Evolutionary conservation across 441 rosid species (phyloP), one percentile per base, ranked within the genome.

Genomic region (Flueggea neowawraea): DNA sequence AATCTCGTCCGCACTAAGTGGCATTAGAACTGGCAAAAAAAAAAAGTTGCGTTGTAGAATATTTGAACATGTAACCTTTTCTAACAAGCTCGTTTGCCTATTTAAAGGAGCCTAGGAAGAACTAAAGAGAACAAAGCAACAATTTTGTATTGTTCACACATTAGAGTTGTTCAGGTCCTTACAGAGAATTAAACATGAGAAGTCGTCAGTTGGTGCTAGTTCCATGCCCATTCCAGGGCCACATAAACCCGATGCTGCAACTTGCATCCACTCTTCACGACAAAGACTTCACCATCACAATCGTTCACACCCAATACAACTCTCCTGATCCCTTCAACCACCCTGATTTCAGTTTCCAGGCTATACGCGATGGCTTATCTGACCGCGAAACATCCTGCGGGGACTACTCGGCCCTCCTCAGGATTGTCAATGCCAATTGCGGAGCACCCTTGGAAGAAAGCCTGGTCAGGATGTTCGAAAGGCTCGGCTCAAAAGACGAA

Each of bases 191-290:
- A 22, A 22, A 22, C 28, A 22, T 22, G 28, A 22, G 28, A 22
- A 22, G 28, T 22, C 28, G 28, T 22, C 28, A 22, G 45, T 43
- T 70, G 66, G 69, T 78, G 63, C 57, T 74, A 10, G 78, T 72
- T 7, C 69, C 76, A 4, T 59, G 61, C 47, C 82, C 72, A 51
- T 67, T 54, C 61, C 81, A 75, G 68, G 84, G 78, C 44, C 84
- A 81, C 61, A 43, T 75, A 54, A 79, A 39, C 32, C 88, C 86
- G 0, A 69, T 78, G 79, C 73, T 73, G 54, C 78, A 76, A 33
- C 68, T 81, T 2, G 82, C 64, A 6, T 52, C 78, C 2, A 14
- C 66, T 41, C 79, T 83, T 31, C 70, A 63, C 2, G 61, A 75
- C 4, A 66, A 50, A 52, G 80, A 83, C 66, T 74, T 75, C 41